Percentiles rank a stretch among this genome's conserved stretches.
Conservation (phyloP, 495 filamentous ascomycete genomes). For the Hypoxylon subgilvum region DNA sequence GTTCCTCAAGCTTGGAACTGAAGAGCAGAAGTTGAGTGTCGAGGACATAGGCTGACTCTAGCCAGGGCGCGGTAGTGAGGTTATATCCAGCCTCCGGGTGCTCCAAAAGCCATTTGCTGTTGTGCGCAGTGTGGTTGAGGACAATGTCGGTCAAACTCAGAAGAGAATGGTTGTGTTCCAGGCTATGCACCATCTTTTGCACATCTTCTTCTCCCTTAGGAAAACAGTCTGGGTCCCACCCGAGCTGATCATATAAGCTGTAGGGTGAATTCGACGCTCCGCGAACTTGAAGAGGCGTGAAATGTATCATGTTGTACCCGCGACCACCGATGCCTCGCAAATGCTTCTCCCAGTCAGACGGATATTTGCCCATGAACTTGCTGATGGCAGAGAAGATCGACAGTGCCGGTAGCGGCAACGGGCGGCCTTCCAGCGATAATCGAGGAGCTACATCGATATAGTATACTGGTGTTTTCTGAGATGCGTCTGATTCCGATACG, state of each 20-base stretch:
- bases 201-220: conserved; percentile 88
- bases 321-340: conserved; percentile 82
- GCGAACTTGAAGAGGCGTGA: conserved; percentile 88
- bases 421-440: conserved; percentile 71
- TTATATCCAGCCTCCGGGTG: conserved; percentile 98
- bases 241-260: conserved; percentile 89
- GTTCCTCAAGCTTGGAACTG: conserved; percentile 66
- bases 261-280: conserved; percentile 95
- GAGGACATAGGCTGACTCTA: conserved; percentile 84
- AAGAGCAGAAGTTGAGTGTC: conserved; percentile 85
- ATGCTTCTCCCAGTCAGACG: conserved; percentile 85
- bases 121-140: conserved; percentile 97
- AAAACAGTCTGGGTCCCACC: conserved; percentile 83
- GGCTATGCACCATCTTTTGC: conserved; percentile 71
- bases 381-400: conserved; percentile 94
- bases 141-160: conserved; percentile 95
- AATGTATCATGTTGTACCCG: conserved; percentile 99
- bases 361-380: conserved; percentile 96
- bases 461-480: conserved; percentile 73
- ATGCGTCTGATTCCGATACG: conserved; percentile 47
- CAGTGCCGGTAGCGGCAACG: conserved; percentile 81
- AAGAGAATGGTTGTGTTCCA: conserved; percentile 84
- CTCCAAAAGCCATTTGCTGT: conserved; percentile 90
- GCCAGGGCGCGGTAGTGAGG: conserved; percentile 88
- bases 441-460: conserved; percentile 92